These are phyloP conservation scores for Citrus hindsii DNA, from an alignment of 345 rosid species.

Conservation along the genomic window DNA sequence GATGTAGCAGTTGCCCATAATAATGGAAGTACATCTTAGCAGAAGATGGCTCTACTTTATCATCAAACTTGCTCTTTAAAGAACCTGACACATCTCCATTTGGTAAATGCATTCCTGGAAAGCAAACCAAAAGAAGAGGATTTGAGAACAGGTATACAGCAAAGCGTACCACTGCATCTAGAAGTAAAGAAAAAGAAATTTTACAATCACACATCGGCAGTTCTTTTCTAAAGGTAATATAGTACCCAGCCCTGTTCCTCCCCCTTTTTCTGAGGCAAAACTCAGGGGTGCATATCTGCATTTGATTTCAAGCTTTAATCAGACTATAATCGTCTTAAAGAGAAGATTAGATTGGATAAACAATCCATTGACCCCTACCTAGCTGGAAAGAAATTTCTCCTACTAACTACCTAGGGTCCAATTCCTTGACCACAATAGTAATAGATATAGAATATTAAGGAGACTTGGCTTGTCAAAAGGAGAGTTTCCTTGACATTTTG, in stretches of 20 bases:
- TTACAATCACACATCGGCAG: not conserved
- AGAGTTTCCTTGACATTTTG: not conserved
- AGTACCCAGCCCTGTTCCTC: not conserved
- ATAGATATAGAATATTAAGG: not conserved
- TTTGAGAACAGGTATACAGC: constrained; percentile 3
- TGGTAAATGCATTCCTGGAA: constrained; percentile 41
- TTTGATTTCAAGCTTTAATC: not conserved
- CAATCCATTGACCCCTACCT: not conserved
- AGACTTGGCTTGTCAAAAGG: not conserved
- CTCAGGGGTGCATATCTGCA: too few relatives aligned
- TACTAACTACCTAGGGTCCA: not conserved
- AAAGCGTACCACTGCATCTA: not conserved
- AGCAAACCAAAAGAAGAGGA: constrained; percentile 18
- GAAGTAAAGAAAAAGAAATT: not conserved
- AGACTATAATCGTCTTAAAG: not conserved
- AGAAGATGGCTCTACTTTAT: constrained; percentile 84
- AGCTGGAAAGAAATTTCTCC: not conserved
- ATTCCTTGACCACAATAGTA: not conserved
- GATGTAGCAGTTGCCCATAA: constrained; percentile 93
- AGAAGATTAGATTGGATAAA: not conserved
- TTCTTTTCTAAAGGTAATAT: not conserved
- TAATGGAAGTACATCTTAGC: constrained; percentile 99
- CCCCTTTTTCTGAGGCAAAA: not conserved
- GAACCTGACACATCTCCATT: constrained; percentile 51
- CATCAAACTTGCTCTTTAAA: constrained; percentile 77